Evolutionary conservation across 2,329 filamentous ascomycete genomes (phyloP), one percentile per base, ranked within the genome.

Genomic region (Magnaporthales sp.): DNA sequence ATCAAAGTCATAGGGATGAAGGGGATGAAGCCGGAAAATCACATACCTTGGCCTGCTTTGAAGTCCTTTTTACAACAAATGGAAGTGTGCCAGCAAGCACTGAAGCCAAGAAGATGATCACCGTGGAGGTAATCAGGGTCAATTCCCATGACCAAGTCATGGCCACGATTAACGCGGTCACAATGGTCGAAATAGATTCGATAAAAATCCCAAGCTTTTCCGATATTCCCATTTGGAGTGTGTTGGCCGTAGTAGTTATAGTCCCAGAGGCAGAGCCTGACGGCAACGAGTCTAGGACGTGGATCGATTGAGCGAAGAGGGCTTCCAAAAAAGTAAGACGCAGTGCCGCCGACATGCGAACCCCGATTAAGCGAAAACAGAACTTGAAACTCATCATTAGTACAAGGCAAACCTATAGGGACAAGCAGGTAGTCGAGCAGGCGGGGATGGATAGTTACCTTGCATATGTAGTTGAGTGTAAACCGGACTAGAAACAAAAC

Each of bases 401-500:
- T 10, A 26, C 10, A n/a, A n/a, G n/a, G 15, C 51, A 11, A 32
- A 27, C 6, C 10, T 11, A 51, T 15, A 15, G 11, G 38, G 11
- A 51, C 38, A n/a, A n/a, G n/a, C n/a, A n/a, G n/a, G n/a, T n/a
- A n/a, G n/a, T n/a, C 30, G 9, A 31, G 9, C 30, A 9, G 30
- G 30, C 30, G 30, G 30, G 30, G n/a, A n/a, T 31, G 9, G 30
- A 31, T 31, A 31, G 30, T 56, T 58, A 67, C 66, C 74, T 77
- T 77, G 71, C 72, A 73, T 70, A 75, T 69, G 66, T 91, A 92
- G 68, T 84, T 85, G 54, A 91, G 77, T 22, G 78, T 73, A 70
- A 91, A 88, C 63, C 89, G 86, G 15, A 79, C 89, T 54, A 92
- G 75, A 74, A 92, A 93, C 7, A 93, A 79, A 66, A 86, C 86